Evolutionary conservation across 257 asterid genomes (phyloP), one percentile per base, ranked within the genome.

Genomic region (Solanum rostratum): DNA sequence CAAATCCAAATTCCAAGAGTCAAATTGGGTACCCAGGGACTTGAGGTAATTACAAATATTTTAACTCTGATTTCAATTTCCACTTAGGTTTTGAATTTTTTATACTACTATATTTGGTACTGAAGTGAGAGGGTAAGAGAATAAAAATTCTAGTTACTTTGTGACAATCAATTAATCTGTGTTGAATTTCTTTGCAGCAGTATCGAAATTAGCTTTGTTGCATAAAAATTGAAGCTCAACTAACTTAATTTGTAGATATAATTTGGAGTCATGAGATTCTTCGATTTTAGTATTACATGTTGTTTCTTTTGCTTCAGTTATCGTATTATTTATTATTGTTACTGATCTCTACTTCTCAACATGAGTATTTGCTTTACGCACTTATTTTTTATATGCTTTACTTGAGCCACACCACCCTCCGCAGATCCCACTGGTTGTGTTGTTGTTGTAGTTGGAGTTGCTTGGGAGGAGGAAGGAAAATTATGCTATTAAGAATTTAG

Each of bases 21-120:
- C 69, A 91, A 91, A 86, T 65, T 92, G 85, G 95, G 95, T 57
- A 81, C 90, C 79, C 95, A 90, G 57, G 95, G 93, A 37, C 78
- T 92, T 39, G 90, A 92, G 93, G 93, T 91, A 87, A 29, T 24
- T 68, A 5, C 33, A 43, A 71, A 11, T 71, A 43, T 1, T 71
- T 6, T 12, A 43, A 7, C 54, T 43, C 7, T 70, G 20, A 2
- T 71, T 71, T 43, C 80, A 20, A 2, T 71, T 43, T 71, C 1
- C 80, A 3, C 12, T 71, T n/a, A 3, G 53, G 53, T 70, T 71
- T 71, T 71, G 33, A 43, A 3, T 71, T 41, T 8, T 55, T 19
- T 39, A 10, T 70, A 57, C 68, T 62, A 19, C 6, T 70, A 5
- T 20, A 33, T 20, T 39, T 70, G 29, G 16, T 37, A 65, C 29